Evolutionary conservation across 2,329 filamentous ascomycete species (phyloP), one percentile per base, ranked within the genome.

Genomic region (Pseudogymnoascus destructans): DNA sequence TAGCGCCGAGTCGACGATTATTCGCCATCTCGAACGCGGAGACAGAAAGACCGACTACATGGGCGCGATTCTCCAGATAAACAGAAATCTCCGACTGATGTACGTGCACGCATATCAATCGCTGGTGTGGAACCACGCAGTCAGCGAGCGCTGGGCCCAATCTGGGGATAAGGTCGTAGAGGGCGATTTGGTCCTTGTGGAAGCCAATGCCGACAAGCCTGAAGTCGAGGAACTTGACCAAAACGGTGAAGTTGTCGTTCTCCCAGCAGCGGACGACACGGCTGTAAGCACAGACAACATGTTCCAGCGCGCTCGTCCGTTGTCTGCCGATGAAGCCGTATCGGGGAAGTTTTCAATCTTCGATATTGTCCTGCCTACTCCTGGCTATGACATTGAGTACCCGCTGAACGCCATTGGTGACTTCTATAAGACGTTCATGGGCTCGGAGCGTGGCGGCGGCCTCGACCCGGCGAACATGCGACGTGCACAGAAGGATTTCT

Each of bases 81-180:
- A 86, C 21, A 80, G 91, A 15, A 89, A 87, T 55, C 76, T 97
- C 65, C 82, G 90, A 42, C 81, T 89, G 60, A 96, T 98, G 87
- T 98, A 97, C 69, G 85, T 95, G 13, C 93, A 98, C 70, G 92
- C 93, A 4, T 97, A 96, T 72, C 93, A 98, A 71, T 95, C 88
- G 5, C 80, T 90, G 35, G 84, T 98, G 7, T 98, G 92, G 92
- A 98, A 98, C 73, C 81, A 83, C 64, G 87, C 83, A 10, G 88
- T 83, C 1, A 89, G 87, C 63, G 82, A 86, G 65, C 86, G 93
- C 52, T 95, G 89, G 86, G 80, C 83, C 40, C 74, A 81, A 2
- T 86, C 86, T 68, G 90, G 91, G 56, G 72, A 77, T 60, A 78
- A 77, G 58, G 88, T 96, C 13, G 79, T 95, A 11, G 81, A 86